A percentile compares a stretch with the other conserved stretches of the same genome.
Conservation (phyloP, 2,329 filamentous ascomycete species). For the Colletotrichum liriopes region DNA sequence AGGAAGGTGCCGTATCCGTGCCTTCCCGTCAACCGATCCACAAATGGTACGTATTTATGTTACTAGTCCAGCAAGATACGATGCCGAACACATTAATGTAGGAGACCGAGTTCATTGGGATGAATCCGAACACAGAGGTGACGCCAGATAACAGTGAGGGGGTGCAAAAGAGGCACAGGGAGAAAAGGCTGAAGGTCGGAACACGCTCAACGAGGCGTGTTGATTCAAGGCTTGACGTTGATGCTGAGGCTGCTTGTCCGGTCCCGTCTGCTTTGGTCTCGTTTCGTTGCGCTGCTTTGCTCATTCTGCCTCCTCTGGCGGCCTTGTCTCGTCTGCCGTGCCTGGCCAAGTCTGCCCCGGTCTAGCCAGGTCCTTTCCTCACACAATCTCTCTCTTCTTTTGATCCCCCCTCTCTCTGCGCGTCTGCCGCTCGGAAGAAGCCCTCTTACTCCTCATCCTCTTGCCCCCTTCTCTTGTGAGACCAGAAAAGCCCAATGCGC, state of each 20-base stretch:
- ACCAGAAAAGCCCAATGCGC: slow-evolving; percentile 35
- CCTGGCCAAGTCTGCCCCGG: slow-evolving; percentile 9
- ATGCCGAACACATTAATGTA: background rate
- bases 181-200: background rate
- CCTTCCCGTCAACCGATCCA: slow-evolving; percentile 14
- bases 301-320: slow-evolving; percentile 4
- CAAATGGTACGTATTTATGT: slow-evolving; percentile 17
- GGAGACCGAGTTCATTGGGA: background rate
- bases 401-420: background rate
- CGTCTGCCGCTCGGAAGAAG: background rate
- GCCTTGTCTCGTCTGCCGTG: slow-evolving; percentile 2
- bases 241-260: background rate
- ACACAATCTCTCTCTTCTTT: too few species aligned
- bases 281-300: background rate
- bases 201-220: background rate
- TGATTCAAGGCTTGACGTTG: background rate
- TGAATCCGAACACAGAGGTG: background rate
- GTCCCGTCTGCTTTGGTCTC: slow-evolving; percentile 7
- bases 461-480: slow-evolving; percentile 16
- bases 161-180: background rate
- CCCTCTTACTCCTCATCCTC: background rate
- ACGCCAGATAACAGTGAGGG: background rate
- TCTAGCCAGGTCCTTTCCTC: slow-evolving; percentile 8
- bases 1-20: slow-evolving; percentile 4
- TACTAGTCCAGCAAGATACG: slow-evolving; percentile 13